phyloP scores from a whole-genome alignment of 2,329 filamentous ascomycete species.

The Paraconiothyrium brasiliense region DNA sequence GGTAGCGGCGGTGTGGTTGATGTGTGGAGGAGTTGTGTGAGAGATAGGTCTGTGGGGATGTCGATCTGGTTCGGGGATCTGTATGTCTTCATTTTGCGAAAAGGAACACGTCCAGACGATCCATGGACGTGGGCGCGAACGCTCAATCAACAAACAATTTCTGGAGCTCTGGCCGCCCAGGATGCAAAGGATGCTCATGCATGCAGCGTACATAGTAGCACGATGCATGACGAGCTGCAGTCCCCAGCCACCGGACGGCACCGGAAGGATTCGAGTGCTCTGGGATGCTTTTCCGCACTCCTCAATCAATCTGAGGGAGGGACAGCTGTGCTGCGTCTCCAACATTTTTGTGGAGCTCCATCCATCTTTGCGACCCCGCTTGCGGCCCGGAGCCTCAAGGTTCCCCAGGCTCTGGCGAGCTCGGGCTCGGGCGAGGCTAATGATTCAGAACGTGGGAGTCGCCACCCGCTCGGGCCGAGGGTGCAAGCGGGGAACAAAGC shows the following conservation, averaged over 20 bases:
- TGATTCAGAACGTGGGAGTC: conserved; percentile 6
- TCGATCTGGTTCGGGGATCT: conserved; percentile 18
- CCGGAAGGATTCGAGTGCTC: background rate
- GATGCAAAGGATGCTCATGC: background rate
- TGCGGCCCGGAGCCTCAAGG: background rate
- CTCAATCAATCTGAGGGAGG: background rate
- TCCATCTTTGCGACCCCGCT: background rate
- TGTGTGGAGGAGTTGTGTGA: conserved; percentile 56
- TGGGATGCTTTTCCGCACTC: conserved; percentile 13
- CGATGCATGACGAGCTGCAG: background rate
- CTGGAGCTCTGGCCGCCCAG: background rate
- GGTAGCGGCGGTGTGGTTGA: conserved; percentile 46
- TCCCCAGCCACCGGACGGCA: background rate
- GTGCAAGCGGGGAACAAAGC: background rate
- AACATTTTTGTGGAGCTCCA: background rate
- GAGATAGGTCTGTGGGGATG: conserved; percentile 53
- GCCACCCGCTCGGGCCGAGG: background rate
- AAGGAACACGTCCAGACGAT: background rate
- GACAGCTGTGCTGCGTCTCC: background rate
- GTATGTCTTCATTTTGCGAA: conserved; percentile 27
- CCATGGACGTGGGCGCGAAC: background rate
- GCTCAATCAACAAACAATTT: background rate
- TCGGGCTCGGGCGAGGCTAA: background rate
- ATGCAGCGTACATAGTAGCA: background rate
- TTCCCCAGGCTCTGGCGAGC: background rate